Evolutionary conservation across 2,329 filamentous ascomycete genomes (phyloP).

Genomic region (Sclerotinia spermophila): DNA sequence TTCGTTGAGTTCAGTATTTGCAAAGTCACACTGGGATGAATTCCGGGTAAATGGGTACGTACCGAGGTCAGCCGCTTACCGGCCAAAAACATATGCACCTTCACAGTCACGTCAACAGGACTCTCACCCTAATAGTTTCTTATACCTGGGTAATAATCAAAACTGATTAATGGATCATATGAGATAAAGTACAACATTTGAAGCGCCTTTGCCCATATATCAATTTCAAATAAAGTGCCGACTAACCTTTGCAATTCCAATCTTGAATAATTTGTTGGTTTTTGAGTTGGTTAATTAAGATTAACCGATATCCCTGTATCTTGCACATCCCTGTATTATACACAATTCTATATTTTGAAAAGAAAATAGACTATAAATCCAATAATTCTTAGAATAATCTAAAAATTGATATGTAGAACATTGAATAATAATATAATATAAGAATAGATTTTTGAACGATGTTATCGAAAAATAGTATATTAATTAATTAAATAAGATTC

Average conservation of each 20-base stretch:
- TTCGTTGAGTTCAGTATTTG: not conserved
- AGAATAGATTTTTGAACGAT: no score
- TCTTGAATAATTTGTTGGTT: not conserved
- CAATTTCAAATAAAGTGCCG: not conserved
- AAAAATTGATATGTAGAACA: no score
- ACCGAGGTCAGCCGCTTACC: not conserved
- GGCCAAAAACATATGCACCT: not conserved
- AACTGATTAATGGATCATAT: slow-evolving; percentile 10
- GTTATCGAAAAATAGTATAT: no score
- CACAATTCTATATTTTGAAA: no score
- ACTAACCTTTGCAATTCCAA: not conserved
- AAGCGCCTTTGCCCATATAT: not conserved
- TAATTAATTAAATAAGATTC: no score
- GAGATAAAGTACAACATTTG: not conserved
- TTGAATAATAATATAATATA: no score
- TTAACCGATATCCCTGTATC: no score
- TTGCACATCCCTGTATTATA: no score
- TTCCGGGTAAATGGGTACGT: not conserved
- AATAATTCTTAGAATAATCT: no score
- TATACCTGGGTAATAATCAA: not conserved
- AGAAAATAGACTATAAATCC: no score
- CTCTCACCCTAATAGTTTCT: not conserved
- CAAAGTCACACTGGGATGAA: not conserved
- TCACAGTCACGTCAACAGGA: not conserved
- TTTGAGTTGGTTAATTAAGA: not conserved